These are phyloP conservation scores for Miscanthus lutarioriparius DNA, from an alignment of 176 grass and related monocot genomes.

Conservation along the genomic window DNA sequence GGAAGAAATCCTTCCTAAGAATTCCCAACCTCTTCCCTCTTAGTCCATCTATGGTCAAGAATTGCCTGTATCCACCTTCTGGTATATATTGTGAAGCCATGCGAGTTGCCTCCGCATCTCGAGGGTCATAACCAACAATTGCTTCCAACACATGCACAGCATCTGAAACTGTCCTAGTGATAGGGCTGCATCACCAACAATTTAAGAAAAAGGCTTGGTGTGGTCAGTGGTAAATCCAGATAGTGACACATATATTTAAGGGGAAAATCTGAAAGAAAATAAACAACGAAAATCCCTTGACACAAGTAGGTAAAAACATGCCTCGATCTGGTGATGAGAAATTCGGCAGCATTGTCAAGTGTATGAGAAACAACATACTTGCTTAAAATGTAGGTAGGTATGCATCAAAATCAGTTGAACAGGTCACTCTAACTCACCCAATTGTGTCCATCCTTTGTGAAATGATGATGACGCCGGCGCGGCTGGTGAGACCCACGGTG, in stretches of 20 bases:
- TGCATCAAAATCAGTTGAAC: not conserved
- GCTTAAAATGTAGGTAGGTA: not conserved
- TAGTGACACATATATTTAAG: not conserved
- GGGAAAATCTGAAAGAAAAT: constrained; percentile 2
- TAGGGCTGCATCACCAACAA: constrained; percentile 34
- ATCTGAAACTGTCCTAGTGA: constrained; percentile 77
- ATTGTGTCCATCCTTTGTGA: constrained; percentile 73
- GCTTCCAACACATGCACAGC: constrained; percentile 70
- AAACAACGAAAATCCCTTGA: not conserved
- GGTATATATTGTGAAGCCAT: constrained; percentile 65
- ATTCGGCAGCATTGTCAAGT: not conserved
- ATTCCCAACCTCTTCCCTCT: constrained; percentile 72
- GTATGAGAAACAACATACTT: not conserved
- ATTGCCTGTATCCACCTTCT: constrained; percentile 61
- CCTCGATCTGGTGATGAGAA: not conserved
- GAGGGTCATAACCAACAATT: constrained; percentile 66
- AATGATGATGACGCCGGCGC: constrained; percentile 75
- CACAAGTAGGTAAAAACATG: not conserved
- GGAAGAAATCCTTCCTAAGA: constrained; percentile 63
- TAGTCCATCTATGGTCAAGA: constrained; percentile 62
- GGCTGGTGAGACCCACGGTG: constrained; percentile 75
- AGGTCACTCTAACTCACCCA: constrained; percentile 42
- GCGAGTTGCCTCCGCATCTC: constrained; percentile 54
- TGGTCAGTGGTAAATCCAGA: not conserved
- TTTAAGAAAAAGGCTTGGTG: not conserved